Percentiles rank a stretch among this genome's conserved stretches.
Evolutionary conservation across 78 protist species (phyloP).

Genomic region (Blattamonas nauphoetae): DNA sequence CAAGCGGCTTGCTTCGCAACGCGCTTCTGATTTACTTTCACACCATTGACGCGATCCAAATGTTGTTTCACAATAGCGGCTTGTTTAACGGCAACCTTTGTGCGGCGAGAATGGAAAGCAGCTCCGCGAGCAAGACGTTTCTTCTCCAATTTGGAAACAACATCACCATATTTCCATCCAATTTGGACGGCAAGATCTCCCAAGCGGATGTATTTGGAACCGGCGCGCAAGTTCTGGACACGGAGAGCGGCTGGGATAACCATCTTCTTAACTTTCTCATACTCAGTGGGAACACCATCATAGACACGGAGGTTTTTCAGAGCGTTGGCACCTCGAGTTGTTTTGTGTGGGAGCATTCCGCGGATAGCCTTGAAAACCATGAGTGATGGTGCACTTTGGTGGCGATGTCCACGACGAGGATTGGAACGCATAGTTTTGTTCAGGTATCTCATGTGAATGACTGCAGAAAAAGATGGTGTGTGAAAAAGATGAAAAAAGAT

Average conservation of each 20-base stretch:
- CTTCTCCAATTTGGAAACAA: slow-evolving; percentile 80
- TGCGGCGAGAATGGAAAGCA: slow-evolving; percentile 38
- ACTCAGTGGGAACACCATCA: slow-evolving; percentile 94
- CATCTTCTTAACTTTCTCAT: slow-evolving; percentile 74
- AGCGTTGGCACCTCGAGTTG: slow-evolving; percentile 87
- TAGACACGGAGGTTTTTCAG: slow-evolving; percentile 70
- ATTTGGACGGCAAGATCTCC: slow-evolving; percentile 68
- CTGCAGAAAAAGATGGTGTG: background rate
- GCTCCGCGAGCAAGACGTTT: slow-evolving; percentile 66
- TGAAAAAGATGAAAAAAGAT: background rate
- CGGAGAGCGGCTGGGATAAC: slow-evolving; percentile 89
- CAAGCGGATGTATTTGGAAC: slow-evolving; percentile 71
- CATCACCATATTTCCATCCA: slow-evolving; percentile 90
- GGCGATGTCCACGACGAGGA: slow-evolving; percentile 88
- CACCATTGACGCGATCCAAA: too few species aligned
- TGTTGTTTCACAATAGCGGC: too few species aligned
- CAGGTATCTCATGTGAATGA: background rate
- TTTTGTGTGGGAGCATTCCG: slow-evolving; percentile 98
- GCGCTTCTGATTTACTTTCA: too few species aligned
- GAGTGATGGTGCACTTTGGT: slow-evolving; percentile 83
- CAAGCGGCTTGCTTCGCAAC: too few species aligned
- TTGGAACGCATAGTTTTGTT: slow-evolving; percentile 50
- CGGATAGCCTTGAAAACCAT: slow-evolving; percentile 84
- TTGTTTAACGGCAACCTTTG: background rate
- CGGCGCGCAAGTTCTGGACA: slow-evolving; percentile 65